These are phyloP conservation scores for Cladosporium sp. DNA, from an alignment of 2,329 filamentous ascomycete genomes.

Conservation along the genomic window DNA sequence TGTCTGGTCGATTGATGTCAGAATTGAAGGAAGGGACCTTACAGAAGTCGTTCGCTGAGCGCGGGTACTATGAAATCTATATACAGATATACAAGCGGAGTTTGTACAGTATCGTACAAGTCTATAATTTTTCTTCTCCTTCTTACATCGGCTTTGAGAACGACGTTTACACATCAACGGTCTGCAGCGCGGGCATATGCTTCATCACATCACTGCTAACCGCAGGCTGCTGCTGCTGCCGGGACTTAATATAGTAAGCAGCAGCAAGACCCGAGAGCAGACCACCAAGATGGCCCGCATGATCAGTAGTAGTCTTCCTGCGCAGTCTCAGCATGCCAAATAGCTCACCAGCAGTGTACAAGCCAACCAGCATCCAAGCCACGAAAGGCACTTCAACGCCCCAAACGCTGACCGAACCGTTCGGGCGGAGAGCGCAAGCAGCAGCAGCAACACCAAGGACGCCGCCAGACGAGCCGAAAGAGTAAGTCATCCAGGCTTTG, in stretches of 20 bases:
- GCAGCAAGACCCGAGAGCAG: constrained; percentile 28
- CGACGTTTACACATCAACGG: not conserved
- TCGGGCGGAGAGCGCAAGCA: constrained; percentile 49
- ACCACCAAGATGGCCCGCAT: constrained; percentile 40
- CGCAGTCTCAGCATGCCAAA: constrained; percentile 26
- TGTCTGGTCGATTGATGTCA: not conserved
- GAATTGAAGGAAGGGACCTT: not conserved
- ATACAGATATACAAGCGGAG: not conserved
- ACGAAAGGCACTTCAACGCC: constrained; percentile 37
- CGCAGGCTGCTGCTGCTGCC: not conserved
- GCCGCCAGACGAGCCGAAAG: constrained; percentile 67
- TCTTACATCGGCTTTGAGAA: not conserved
- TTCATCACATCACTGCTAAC: not conserved
- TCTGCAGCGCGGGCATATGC: constrained; percentile 3
- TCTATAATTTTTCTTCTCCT: not conserved
- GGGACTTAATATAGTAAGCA: constrained; percentile 21
- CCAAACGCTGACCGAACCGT: constrained; percentile 30
- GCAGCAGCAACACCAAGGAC: constrained; percentile 62
- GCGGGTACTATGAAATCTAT: not conserved
- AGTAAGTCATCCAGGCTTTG: constrained; percentile 49
- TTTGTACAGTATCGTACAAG: not conserved
- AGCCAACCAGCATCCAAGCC: constrained; percentile 42
- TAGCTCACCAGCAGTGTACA: constrained; percentile 30
- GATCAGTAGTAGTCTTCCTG: constrained; percentile 33
- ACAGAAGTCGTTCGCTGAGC: not conserved